Base-by-base conservation (phyloP, 305 asterid species). In the Petunia hybrid region DNA sequence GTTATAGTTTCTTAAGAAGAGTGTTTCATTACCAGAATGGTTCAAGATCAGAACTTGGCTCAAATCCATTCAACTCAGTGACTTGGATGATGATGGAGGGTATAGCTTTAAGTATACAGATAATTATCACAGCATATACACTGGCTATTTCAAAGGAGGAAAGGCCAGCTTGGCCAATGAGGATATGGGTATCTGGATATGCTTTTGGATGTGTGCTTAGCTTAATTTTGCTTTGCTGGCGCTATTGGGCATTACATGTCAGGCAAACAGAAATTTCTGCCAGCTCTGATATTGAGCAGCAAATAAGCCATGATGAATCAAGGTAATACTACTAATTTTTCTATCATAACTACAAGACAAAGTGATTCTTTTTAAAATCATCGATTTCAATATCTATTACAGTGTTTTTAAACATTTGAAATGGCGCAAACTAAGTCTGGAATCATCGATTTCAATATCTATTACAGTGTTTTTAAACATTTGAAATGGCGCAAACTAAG, bases 111-210 rank as follows among this genome's bases (percentile, higher is more conserved):
- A 85, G 60, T 31, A 83, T 91, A 77, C 99, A 95, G 78, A 87
- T 92, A 73, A 65, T 80, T 45, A 35, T 85, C 77, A 85, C 88
- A 10, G 61, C 80, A 8, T 88, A 87, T 73, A 88, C 94, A 42
- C 74, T 95, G 75, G 69, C 85, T 40, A 79, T 88, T 13, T 85
- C 99, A 45, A 87, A 83, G 83, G 84, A n/a, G 62, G 99, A 95
- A 81, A 92, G 84, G 16, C 98, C 97, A 5, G 89, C 92, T 82
- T 95, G 98, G 98, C 99, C 97, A 6, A 94, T 95, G 97, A 87
- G 98, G 82, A 73, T 94, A 42, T 95, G 98, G 99, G 91, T 89
- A 38, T 73, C 87, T 3, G 98, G 97, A 14, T 95, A 95, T 85
- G 96, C 87, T 80, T 84, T 91, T 7, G 97, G 92, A 1, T 95